These are phyloP conservation scores for Vickermania spadyakhi DNA, from an alignment of 208 protist genomes.

Conservation along the genomic window DNA sequence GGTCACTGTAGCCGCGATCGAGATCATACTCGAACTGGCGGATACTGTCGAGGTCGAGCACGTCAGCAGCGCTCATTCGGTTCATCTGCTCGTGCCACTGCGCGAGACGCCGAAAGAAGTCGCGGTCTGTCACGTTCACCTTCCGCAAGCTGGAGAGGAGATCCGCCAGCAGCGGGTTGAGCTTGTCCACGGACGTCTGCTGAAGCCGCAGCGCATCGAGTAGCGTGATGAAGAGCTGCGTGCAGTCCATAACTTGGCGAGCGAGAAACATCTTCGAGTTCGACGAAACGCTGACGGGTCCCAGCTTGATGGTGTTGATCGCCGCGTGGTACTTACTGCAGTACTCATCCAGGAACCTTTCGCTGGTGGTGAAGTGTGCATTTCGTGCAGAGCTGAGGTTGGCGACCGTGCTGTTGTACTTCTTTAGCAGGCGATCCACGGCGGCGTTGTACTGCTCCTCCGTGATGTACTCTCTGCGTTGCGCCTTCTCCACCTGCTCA, in stretches of 20 bases:
- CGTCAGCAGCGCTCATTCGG: constrained; percentile 86
- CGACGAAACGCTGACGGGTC: constrained; percentile 24
- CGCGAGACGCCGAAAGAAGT: constrained; percentile 49
- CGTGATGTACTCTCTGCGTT: constrained; percentile 84
- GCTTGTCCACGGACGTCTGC: constrained; percentile 84
- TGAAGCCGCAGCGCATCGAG: constrained; percentile 88
- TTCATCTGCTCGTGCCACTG: constrained; percentile 74
- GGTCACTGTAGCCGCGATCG: constrained; percentile 73
- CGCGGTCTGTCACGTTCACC: constrained; percentile 29
- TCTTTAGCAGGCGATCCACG: constrained; percentile 90
- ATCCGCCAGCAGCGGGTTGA: constrained; percentile 88
- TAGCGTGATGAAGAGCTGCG: constrained; percentile 91
- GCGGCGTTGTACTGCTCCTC: constrained; percentile 77
- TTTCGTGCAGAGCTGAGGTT: constrained; percentile 50
- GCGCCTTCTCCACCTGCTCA: constrained; percentile 93
- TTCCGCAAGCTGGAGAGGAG: constrained; percentile 55
- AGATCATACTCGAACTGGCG: constrained; percentile 90
- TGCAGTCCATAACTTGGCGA: constrained; percentile 74
- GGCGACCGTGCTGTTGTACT: constrained; percentile 90
- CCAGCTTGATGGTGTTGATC: constrained; percentile 45
- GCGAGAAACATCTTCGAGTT: constrained; percentile 40
- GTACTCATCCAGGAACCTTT: constrained; percentile 90
- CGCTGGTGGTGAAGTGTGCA: constrained; percentile 75
- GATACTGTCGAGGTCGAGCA: constrained; percentile 62
- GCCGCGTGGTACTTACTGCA: constrained; percentile 58